Evolutionary conservation across 2,329 filamentous ascomycete genomes (phyloP), one percentile per base, ranked within the genome.

Genomic region (Mycosphaerella sp.): DNA sequence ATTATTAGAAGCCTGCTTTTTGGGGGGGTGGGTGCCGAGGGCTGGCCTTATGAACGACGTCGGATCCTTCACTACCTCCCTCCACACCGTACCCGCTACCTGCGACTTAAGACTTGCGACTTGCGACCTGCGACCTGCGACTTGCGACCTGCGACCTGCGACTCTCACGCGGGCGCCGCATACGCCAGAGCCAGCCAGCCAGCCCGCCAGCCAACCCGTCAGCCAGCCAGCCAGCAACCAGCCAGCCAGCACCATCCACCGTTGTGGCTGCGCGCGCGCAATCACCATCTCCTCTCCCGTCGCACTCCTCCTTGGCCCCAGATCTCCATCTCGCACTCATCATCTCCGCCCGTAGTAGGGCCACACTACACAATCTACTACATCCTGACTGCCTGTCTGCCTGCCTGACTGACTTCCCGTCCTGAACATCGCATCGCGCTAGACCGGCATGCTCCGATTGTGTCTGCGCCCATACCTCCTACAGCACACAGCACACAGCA

Each of bases 371-470:
- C 14, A 17, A 17, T 1, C 14, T 17, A 17, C 14, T 17, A 17
- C 14, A 17, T 17, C 14, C 14, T 17, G 14, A 17, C 14, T 17
- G 14, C 14, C 14, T 17, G 14, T 17, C 14, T 17, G 14, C 14
- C 14, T 17, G 14, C 14, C 14, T 17, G 14, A 17, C 14, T 17
- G 14, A 17, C 14, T 17, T 17, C 14, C 14, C 14, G 14, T 17
- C 14, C 14, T 17, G 14, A 17, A 17, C 14, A 17, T 17, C 14
- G 14, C 49, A 45, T 31, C 45, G 38, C 38, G 34, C 44, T 45
- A 47, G 44, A 44, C 43, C 55, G 53, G 59, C 54, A 58, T 57
- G 55, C 55, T 53, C 51, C 53, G 48, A 36, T 53, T 43, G 53
- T 39, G 54, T 55, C 53, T 53, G 55, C 53, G 55, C 51, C 38